These are phyloP conservation scores for Apiotrichum brassicae DNA, from an alignment of 1,284 basidiomycete species.

Conservation along the genomic window DNA sequence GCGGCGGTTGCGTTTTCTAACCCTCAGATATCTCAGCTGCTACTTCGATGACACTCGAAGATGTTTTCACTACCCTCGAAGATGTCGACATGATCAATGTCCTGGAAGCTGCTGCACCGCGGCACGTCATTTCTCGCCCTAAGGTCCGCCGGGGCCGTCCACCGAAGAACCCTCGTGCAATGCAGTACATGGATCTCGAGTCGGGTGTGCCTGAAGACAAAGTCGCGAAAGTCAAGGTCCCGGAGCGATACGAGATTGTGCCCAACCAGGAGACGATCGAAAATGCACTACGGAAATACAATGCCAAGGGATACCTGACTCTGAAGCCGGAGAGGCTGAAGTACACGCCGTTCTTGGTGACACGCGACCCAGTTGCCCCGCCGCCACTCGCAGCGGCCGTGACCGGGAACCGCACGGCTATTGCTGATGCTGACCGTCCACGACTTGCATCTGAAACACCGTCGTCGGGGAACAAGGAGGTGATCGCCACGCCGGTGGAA, in stretches of 20 bases:
- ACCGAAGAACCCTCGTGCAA: constrained; percentile 10
- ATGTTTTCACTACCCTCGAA: constrained; percentile 70
- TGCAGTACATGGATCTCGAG: background rate
- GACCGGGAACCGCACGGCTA: background rate
- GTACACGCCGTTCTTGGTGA: constrained; percentile 87
- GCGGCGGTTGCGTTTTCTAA: constrained; percentile 7
- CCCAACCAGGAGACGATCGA: constrained; percentile 71
- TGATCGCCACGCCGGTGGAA: constrained; percentile 12
- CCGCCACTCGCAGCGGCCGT: background rate
- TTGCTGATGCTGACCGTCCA: background rate
- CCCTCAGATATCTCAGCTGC: constrained; percentile 69
- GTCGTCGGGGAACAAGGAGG: constrained; percentile 10
- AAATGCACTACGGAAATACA: constrained; percentile 63
- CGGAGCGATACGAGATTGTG: constrained; percentile 66
- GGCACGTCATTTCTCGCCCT: background rate
- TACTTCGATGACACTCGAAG: constrained; percentile 88
- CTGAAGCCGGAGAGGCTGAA: constrained; percentile 81
- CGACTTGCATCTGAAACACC: background rate
- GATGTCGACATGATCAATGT: constrained; percentile 70
- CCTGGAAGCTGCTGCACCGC: background rate
- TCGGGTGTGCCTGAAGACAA: constrained; percentile 12
- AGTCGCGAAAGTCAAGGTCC: constrained; percentile 50
- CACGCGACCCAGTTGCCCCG: constrained; percentile 15
- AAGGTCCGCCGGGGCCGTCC: constrained; percentile 11
- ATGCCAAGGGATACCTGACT: constrained; percentile 70